Base-by-base conservation (phyloP, 2,329 filamentous ascomycete species). In the Talaromyces rugulosus region DNA sequence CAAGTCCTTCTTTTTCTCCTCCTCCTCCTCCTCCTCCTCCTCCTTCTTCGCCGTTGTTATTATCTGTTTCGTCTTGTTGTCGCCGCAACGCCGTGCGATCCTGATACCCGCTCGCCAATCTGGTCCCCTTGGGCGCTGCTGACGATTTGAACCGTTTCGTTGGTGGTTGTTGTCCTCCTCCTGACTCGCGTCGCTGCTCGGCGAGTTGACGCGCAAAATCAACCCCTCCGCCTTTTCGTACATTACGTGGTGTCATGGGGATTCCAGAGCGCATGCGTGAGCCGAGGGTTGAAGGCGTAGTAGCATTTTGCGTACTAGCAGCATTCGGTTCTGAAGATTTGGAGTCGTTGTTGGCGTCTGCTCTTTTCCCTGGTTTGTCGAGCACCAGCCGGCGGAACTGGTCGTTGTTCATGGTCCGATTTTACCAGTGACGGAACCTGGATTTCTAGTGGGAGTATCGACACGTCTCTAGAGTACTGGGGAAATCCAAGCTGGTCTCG, bases 171-270 rank as follows among this genome's bases (percentile, higher is more conserved):
- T 70, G 65, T 18, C 58, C 27, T 4, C n/a, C 31, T 8, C 36
- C 44, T 16, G 33, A 28, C 50, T 82, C 80, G 68, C 83, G 87
- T 63, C 84, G 87, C 64, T 88, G 85, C 69, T 96, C 91, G 42
- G 91, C 89, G 34, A 96, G 83, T 75, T 97, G 94, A 67, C 88
- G 89, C 27, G 90, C 89, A 74, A 97, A 97, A 61, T 95, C 89
- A 59, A 84, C 79, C 0, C 51, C 34, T 2, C 52, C 40, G 3
- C 2, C 34, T 58, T 84, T 81, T 66, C 80, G 80, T 12, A 92
- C 82, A 28, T 89, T 86, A 57, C 91, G 89, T 89, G 94, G 94
- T 55, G 94, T 97, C 94, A 97, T 97, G 61, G 92, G 92, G 64
- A 96, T 94, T 75, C 86, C 94, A 36, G 90, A 85, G 67, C 87